Percentiles rank a stretch among this genome's conserved stretches.
Conservation (phyloP, 345 rosid species). For the Isatis tinctoria region DNA sequence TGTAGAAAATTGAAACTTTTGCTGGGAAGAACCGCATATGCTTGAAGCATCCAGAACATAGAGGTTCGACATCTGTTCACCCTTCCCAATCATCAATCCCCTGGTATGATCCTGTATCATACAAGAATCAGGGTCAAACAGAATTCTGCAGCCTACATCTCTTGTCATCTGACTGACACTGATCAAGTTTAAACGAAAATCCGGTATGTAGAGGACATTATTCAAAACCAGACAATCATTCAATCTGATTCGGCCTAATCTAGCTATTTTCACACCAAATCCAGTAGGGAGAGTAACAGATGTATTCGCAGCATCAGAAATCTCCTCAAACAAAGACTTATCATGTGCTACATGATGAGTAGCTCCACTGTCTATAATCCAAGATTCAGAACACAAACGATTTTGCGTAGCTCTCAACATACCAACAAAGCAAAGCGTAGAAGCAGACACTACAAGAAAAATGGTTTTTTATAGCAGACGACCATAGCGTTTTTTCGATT, state of each 20-base stretch:
- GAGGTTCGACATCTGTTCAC: no score
- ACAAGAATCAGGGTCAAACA: background rate
- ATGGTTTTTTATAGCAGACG: no score
- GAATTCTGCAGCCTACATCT: background rate
- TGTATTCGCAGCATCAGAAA: background rate
- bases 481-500: no score
- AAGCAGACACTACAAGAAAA: no score
- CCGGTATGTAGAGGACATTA: background rate
- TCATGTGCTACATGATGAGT: background rate
- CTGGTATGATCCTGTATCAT: background rate
- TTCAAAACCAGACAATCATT: background rate
- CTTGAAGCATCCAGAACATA: no score
- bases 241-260: background rate
- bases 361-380: no score
- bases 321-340: background rate
- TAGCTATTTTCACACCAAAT: background rate
- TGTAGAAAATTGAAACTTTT: no score
- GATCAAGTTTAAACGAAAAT: background rate
- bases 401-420: no score
- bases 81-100: background rate
- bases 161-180: background rate
- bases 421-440: no score
- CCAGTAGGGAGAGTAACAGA: background rate
- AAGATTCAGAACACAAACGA: no score
- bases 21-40: no score